Percentiles rank a stretch among this genome's conserved stretches.
Conservation (phyloP, 2,329 filamentous ascomycete species). For the Cordyceps militaris region DNA sequence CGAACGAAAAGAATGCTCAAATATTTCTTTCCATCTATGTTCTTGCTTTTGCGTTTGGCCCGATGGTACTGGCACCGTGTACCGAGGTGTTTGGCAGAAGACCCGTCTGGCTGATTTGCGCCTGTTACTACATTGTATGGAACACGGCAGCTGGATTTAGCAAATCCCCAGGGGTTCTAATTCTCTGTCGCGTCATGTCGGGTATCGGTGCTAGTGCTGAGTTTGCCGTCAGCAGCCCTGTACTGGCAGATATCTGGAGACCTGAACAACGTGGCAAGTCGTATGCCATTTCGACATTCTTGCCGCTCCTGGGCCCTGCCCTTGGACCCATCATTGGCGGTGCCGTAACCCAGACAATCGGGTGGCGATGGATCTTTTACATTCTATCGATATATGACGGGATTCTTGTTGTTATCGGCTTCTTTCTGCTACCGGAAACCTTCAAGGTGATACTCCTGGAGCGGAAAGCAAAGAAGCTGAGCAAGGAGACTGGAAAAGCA, state of each 20-base stretch:
- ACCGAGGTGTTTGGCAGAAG: conserved; percentile 29
- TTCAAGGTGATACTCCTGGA: conserved; percentile 56
- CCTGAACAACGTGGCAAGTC: conserved; percentile 30
- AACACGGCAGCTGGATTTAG: conserved; percentile 28
- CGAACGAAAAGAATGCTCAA: conserved; percentile 19
- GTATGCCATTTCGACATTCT: conserved; percentile 24
- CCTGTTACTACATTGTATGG: conserved; percentile 30
- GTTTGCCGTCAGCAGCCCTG: conserved; percentile 27
- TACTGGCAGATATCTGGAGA: conserved; percentile 30
- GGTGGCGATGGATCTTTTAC: conserved; percentile 67
- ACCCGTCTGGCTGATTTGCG: conserved; percentile 26
- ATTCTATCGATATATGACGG: conserved; percentile 52
- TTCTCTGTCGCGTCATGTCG: conserved; percentile 21
- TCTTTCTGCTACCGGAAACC: conserved; percentile 49
- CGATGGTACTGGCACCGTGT: conserved; percentile 27
- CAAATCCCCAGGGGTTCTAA: conserved; percentile 24
- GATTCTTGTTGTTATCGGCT: conserved; percentile 44
- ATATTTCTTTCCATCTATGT: conserved; percentile 30
- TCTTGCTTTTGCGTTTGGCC: conserved; percentile 28
- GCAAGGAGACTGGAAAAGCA: neutral
- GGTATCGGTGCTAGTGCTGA: conserved; percentile 24
- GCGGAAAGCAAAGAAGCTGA: conserved; percentile 2
- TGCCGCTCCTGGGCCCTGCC: conserved; percentile 49
- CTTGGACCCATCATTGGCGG: conserved; percentile 62
- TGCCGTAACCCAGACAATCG: conserved; percentile 53